Percentiles rank a stretch among this genome's conserved stretches.
Evolutionary conservation across 192 early-diverging fungal species (phyloP).

Genomic region (Thamnidium elegans): DNA sequence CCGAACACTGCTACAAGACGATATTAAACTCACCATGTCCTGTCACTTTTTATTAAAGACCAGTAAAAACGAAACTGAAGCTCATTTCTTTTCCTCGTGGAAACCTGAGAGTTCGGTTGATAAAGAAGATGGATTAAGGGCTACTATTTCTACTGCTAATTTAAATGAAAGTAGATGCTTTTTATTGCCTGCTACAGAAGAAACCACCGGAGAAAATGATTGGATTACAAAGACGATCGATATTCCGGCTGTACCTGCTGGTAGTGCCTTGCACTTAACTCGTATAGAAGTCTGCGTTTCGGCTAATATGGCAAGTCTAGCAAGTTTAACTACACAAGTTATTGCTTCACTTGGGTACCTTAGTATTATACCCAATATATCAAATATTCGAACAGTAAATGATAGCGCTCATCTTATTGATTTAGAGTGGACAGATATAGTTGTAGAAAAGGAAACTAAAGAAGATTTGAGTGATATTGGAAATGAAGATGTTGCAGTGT

Average conservation of each 20-base stretch:
- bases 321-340: neutral
- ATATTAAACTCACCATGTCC: neutral
- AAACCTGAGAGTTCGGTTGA: neutral
- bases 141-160: neutral
- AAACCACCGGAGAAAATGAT: neutral
- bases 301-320: neutral
- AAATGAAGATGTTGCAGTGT: neutral
- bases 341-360: neutral
- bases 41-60: neutral
- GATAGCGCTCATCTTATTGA: neutral
- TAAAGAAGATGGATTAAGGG: neutral
- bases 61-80: neutral
- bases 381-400: neutral
- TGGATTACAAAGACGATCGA: slow-evolving; percentile 6
- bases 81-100: neutral
- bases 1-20: neutral
- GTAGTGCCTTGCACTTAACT: neutral
- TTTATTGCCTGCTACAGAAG: neutral
- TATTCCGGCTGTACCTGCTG: neutral
- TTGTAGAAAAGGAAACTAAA: neutral
- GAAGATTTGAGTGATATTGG: neutral
- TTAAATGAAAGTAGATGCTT: neutral
- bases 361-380: neutral
- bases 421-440: neutral
- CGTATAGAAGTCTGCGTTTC: neutral